Percentiles rank a stretch among this genome's conserved stretches.
phyloP scores from a whole-genome alignment of 164 flowering plant genomes.

The Hamamelis virginiana region DNA sequence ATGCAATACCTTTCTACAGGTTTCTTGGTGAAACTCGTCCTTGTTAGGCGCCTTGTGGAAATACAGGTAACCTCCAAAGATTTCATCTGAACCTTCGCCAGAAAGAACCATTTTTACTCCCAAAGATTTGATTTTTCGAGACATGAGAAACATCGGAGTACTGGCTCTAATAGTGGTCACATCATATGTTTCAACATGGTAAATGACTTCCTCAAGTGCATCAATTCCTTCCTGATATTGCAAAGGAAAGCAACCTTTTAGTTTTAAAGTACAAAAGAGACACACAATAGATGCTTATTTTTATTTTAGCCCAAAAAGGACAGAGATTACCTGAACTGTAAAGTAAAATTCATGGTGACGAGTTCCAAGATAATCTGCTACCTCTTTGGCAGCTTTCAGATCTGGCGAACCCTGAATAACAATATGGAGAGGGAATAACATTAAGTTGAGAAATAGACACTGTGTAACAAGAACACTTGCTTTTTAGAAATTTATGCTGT shows the following conservation, averaged over 20 bases:
- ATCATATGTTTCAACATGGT: conserved; percentile 94
- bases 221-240: conserved; percentile 82
- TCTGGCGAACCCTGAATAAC: conserved; percentile 94
- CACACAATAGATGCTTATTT: neutral
- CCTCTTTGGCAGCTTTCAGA: conserved; percentile 89
- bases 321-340: conserved; percentile 73
- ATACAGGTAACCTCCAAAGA: conserved; percentile 88
- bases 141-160: conserved; percentile 99
- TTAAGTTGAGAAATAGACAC: neutral
- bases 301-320: neutral
- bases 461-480: neutral
- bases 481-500: neutral
- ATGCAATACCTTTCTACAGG: conserved; percentile 70
- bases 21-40: conserved; percentile 85
- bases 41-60: conserved; percentile 97
- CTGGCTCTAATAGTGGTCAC: conserved; percentile 96
- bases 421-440: too few relatives aligned
- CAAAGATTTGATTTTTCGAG: conserved; percentile 90
- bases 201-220: conserved; percentile 94
- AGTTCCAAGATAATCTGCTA: conserved; percentile 83
- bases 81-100: conserved; percentile 97
- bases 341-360: conserved; percentile 92
- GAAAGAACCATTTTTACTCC: conserved; percentile 97
- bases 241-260: neutral
- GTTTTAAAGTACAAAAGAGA: neutral